Percentiles rank a stretch among this genome's conserved stretches.
These are phyloP conservation scores for Veloboletus limbatus DNA, from an alignment of 1,284 basidiomycete genomes.

Conservation along the genomic window DNA sequence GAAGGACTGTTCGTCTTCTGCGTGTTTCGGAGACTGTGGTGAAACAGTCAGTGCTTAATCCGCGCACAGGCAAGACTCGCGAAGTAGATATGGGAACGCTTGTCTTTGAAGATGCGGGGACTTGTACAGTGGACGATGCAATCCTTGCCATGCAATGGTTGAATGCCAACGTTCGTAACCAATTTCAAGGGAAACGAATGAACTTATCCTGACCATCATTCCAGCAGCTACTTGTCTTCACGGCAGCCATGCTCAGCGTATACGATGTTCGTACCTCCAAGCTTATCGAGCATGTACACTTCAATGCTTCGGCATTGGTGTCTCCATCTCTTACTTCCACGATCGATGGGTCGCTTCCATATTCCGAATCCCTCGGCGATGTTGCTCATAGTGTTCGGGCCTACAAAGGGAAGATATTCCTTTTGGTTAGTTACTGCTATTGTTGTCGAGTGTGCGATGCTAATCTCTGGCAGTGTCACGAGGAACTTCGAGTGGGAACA, in stretches of 20 bases:
- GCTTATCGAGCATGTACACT: conserved; percentile 56
- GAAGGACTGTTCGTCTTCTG: conserved; percentile 60
- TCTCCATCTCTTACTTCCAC: conserved; percentile 52
- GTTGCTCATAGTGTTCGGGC: conserved; percentile 73
- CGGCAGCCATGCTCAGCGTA: conserved; percentile 58
- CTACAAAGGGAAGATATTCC: conserved; percentile 90
- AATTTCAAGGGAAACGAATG: conserved; percentile 14
- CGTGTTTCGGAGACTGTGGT: conserved; percentile 62
- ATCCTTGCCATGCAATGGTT: conserved; percentile 73
- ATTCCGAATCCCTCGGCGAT: conserved; percentile 49
- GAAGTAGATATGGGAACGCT: conserved; percentile 64
- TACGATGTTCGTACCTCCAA: conserved; percentile 61
- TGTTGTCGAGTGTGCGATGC: background rate
- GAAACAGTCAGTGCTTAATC: conserved; percentile 48
- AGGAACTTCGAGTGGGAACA: conserved; percentile 79
- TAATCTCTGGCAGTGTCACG: conserved; percentile 48
- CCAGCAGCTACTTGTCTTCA: conserved; percentile 66
- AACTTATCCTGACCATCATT: conserved; percentile 11
- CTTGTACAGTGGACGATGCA: conserved; percentile 54
- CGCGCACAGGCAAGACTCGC: conserved; percentile 57
- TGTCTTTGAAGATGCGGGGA: conserved; percentile 52
- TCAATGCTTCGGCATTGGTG: conserved; percentile 54
- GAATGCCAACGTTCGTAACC: conserved; percentile 67
- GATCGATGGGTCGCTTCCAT: conserved; percentile 45
- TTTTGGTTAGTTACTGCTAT: conserved; percentile 61